Base-by-base conservation (phyloP, 257 asterid genomes). In the Phtheirospermum japonicum region DNA sequence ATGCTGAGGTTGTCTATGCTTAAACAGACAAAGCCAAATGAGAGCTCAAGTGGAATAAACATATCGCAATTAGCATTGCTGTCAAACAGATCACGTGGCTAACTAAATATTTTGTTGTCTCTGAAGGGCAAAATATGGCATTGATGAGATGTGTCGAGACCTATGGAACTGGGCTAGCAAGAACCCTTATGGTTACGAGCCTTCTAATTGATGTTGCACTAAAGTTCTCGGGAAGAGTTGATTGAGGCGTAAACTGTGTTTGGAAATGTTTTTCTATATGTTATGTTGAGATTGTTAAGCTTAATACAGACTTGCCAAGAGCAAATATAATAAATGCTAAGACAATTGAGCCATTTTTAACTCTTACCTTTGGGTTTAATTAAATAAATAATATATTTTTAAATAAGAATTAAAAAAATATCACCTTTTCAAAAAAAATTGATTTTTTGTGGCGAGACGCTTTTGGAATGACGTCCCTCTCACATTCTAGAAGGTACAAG, bases 141-240 rank as follows among this genome's bases (percentile, higher is more conserved):
- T 86, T 9, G 87, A 83, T 8, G 97, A 86, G 80, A 86, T 89
- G 96, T 92, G 97, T 69, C 42, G 88, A 61, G 97, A 89, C 76
- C 97, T 86, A 59, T 92, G 99, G 99, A 92, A 89, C 72, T 92
- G 97, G 99, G 96, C 99, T 13, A 83, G 90, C 91, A 87, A 87
- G 79, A 92, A 92, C 67, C 97, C 99, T 2, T 89, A 77, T 18
- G 99, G 99, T 51, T 92, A 92, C 7, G 85, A 82, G 57, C 43
- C 82, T 61, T 17, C 76, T 9, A 34, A 64, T 16, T 79, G 69
- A 75, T 61, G 51, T 28, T 45, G 17, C 52, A 45, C 50, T 17
- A n/a, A 43, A 14, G 1, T 51, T 51, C 57, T 51, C 9, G 7
- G n/a, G 57, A 18, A 26, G 12, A 11, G 32, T 11, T 51, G 14